Conservation (phyloP, 306 rosid species). For the Vigna angularis region DNA sequence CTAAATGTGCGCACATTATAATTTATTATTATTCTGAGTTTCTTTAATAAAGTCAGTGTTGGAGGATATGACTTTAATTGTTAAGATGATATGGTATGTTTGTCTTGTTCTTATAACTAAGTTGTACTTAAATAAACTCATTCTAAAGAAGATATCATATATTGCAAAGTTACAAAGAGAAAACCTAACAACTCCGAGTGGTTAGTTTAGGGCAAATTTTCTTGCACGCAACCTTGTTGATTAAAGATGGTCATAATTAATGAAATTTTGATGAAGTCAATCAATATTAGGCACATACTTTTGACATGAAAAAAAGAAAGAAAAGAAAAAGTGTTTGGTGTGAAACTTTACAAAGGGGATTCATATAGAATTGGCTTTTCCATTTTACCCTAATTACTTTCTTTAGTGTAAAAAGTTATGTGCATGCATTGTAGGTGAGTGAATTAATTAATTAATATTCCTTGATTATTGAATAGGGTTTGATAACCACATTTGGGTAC, state of each 20-base stretch:
- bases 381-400: neutral
- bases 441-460: neutral
- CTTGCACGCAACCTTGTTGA: constrained; percentile 38
- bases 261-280: neutral
- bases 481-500: neutral
- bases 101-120: constrained; percentile 11
- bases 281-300: constrained; percentile 53
- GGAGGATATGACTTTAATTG: neutral
- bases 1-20: neutral
- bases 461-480: neutral
- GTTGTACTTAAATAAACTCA: constrained; percentile 13
- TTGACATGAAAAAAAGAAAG: constrained; percentile 43
- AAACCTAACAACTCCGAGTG: neutral
- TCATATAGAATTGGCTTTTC: neutral
- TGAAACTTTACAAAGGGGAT: constrained; percentile 4
- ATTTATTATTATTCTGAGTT: neutral
- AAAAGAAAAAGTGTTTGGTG: neutral
- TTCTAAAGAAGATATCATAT: neutral
- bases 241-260: neutral
- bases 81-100: constrained; percentile 22
- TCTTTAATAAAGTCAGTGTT: constrained; percentile 15
- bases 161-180: neutral
- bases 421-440: neutral
- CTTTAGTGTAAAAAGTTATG: neutral
- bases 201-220: constrained; percentile 26